Percentiles rank a stretch among this genome's conserved stretches.
These are phyloP conservation scores for Colletotrichum theobromicola DNA, from an alignment of 2,329 filamentous ascomycete genomes.

Conservation along the genomic window DNA sequence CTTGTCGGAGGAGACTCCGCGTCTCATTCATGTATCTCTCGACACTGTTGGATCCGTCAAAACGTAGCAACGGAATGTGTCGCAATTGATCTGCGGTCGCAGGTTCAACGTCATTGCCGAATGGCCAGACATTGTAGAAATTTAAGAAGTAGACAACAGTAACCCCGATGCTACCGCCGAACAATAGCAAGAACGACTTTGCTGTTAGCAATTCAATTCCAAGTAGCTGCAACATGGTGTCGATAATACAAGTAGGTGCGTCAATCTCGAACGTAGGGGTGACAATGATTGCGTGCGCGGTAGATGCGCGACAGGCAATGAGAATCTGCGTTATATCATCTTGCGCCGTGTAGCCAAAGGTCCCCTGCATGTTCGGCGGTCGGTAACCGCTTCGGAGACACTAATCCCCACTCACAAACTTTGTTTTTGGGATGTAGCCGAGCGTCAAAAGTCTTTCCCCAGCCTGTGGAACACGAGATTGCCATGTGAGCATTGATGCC, in stretches of 20 bases:
- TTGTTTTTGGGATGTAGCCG: not conserved
- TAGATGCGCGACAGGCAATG: not conserved
- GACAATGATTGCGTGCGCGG: rapidly evolving
- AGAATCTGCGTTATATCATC: not conserved
- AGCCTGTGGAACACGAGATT: not conserved
- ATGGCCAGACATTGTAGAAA: not conserved
- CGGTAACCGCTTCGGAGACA: not conserved
- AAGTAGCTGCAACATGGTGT: not conserved
- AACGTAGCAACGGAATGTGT: not conserved
- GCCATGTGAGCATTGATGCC: not conserved
- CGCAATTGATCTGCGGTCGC: not conserved
- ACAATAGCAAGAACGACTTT: not conserved
- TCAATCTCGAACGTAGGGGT: not conserved
- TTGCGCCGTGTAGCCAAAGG: not conserved
- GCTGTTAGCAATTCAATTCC: not conserved
- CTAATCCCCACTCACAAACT: not conserved
- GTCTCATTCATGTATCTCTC: not conserved
- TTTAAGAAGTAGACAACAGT: not conserved
- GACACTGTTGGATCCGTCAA: not conserved
- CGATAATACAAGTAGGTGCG: not conserved
- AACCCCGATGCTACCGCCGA: not conserved
- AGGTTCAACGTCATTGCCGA: not conserved
- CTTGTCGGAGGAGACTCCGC: not conserved
- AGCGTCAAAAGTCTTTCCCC: not conserved
- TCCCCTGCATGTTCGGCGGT: not conserved